These are phyloP conservation scores for Penicillium concentricum DNA, from an alignment of 2,329 filamentous ascomycete genomes.

Conservation along the genomic window DNA sequence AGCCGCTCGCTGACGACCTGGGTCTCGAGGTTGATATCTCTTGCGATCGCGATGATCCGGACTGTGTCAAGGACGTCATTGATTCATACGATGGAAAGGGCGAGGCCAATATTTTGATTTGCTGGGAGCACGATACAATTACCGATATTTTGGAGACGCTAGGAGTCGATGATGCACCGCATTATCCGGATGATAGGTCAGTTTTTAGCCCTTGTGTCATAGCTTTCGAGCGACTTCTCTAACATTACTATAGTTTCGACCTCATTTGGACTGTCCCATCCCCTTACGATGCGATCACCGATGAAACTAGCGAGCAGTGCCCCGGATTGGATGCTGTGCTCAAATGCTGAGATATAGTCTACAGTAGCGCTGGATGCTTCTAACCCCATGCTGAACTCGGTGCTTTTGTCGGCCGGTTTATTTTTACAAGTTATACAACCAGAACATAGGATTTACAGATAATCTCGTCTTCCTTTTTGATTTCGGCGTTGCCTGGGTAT, in stretches of 20 bases:
- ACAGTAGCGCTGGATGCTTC: no score
- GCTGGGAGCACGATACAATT: conserved; percentile 60
- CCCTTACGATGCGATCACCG: conserved; percentile 50
- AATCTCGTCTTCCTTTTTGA: neutral
- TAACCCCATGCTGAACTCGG: neutral
- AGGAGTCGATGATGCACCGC: conserved; percentile 51
- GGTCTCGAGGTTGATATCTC: conserved; percentile 56
- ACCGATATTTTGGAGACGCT: conserved; percentile 53
- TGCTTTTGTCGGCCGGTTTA: neutral
- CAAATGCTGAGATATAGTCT: neutral
- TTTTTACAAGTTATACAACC: neutral
- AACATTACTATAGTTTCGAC: conserved; percentile 41
- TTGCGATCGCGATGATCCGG: conserved; percentile 56
- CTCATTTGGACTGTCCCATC: conserved; percentile 59
- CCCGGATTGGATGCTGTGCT: conserved; percentile 50
- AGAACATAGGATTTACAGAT: no score
- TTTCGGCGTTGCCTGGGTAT: no score
- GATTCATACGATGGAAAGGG: conserved; percentile 49
- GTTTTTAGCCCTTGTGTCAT: conserved; percentile 9
- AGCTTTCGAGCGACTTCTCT: neutral
- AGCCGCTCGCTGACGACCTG: conserved; percentile 56
- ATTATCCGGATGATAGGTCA: conserved; percentile 52
- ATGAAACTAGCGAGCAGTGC: conserved; percentile 53
- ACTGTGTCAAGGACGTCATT: conserved; percentile 55
- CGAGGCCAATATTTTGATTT: conserved; percentile 56